These are phyloP conservation scores for Cyberlindnera americana DNA, from an alignment of 805 yeast genomes.

Conservation along the genomic window DNA sequence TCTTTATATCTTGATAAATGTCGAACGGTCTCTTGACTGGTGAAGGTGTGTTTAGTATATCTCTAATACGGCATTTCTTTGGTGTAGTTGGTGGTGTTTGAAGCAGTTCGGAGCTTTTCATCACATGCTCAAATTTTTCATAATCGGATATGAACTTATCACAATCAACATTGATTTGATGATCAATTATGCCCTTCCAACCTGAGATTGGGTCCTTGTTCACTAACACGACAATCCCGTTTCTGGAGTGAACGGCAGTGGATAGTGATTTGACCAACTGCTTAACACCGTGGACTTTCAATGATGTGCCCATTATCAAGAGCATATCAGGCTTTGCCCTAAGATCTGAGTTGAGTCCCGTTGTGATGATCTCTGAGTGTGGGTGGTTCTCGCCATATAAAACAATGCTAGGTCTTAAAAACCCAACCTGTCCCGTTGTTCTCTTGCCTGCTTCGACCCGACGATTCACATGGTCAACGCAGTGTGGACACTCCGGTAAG, in stretches of 20 bases:
- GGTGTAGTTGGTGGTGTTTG: conserved; percentile 34
- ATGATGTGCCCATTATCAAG: conserved; percentile 88
- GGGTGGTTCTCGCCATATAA: conserved; percentile 95
- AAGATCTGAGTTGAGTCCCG: conserved; percentile 64
- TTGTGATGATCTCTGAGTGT: conserved; percentile 71
- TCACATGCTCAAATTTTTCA: conserved; percentile 21
- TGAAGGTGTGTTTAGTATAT: conserved; percentile 18
- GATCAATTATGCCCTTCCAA: conserved; percentile 76
- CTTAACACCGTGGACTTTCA: conserved; percentile 87
- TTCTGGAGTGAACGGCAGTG: conserved; percentile 66
- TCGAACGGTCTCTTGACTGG: conserved; percentile 5
- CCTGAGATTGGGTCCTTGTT: conserved; percentile 64
- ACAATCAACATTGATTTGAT: conserved; percentile 75
- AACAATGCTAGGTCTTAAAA: conserved; percentile 83
- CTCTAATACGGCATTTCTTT: conserved; percentile 17
- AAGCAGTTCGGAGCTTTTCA: too few relatives aligned
- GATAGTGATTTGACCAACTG: conserved; percentile 68
- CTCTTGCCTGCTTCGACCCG: conserved; percentile 72
- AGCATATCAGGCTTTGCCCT: conserved; percentile 69
- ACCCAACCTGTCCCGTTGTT: conserved; percentile 64
- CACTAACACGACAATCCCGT: conserved; percentile 74
- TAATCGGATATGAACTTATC: conserved; percentile 64
- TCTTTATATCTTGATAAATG: conserved; percentile 4
- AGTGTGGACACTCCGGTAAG: conserved; percentile 73
- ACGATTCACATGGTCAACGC: conserved; percentile 52